Percentiles rank a stretch among this genome's conserved stretches.
Conservation (phyloP, 345 rosid genomes). For the Carallia pectinifolia region DNA sequence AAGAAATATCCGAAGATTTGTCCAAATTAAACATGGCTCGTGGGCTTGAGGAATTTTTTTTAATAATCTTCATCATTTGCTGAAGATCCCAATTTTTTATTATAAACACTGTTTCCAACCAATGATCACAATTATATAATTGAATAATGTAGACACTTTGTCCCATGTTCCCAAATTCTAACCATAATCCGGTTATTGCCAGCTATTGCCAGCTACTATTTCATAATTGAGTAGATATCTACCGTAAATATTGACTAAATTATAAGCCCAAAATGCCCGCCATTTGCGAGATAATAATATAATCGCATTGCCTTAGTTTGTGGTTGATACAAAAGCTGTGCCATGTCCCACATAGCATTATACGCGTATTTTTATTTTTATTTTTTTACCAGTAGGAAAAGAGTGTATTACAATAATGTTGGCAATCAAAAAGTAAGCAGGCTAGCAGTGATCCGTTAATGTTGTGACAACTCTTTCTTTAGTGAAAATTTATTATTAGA, state of each 20-base stretch:
- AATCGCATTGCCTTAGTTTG: not conserved
- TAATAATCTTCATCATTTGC: too few species aligned
- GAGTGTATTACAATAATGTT: too few species aligned
- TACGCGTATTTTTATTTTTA: constrained; percentile 6
- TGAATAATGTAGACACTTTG: not conserved
- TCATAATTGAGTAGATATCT: not conserved
- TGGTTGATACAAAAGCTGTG: not conserved
- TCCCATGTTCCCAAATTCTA: not conserved
- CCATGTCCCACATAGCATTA: not conserved
- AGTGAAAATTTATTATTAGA: too few species aligned
- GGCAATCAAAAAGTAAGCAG: too few species aligned
- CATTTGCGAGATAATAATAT: too few species aligned
- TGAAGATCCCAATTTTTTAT: too few species aligned
- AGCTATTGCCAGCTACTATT: constrained; percentile 18
- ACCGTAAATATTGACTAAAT: not conserved
- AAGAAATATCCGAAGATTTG: too few species aligned
- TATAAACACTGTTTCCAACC: not conserved
- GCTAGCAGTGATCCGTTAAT: too few species aligned
- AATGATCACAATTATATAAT: not conserved
- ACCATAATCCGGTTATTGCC: not conserved
- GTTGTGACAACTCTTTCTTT: too few species aligned
- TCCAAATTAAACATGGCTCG: too few species aligned
- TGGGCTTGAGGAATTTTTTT: too few species aligned
- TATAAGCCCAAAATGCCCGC: not conserved
- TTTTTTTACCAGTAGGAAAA: too few species aligned